phyloP scores from a whole-genome alignment of 768 basidiomycete genomes.

The Myochromella boudieri region DNA sequence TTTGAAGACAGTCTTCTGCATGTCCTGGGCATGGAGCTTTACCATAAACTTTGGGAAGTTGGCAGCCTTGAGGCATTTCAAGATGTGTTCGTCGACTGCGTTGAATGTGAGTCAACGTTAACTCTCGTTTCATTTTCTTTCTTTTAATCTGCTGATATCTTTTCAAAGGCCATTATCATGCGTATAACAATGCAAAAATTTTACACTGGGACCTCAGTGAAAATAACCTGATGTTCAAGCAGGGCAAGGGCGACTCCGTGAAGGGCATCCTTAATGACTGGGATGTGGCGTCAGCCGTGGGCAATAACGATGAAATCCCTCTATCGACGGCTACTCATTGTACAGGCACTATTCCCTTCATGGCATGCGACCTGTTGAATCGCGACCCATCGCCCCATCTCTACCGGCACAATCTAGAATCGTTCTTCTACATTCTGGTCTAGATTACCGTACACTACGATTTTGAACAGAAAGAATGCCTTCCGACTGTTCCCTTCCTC shows the following conservation, averaged over 20 bases:
- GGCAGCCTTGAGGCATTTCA: conserved; percentile 24
- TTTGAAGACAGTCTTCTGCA: conserved; percentile 2
- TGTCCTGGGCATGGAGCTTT: conserved; percentile 14
- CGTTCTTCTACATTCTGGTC: conserved; percentile 26
- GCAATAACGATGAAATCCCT: conserved; percentile 3
- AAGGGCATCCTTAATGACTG: conserved; percentile 28
- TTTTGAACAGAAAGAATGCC: conserved; percentile 6
- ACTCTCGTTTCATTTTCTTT: neutral
- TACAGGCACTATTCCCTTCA: conserved; percentile 29
- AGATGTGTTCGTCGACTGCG: conserved; percentile 25
- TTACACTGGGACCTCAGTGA: conserved; percentile 32
- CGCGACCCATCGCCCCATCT: conserved; percentile 10
- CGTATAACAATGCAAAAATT: conserved; percentile 18
- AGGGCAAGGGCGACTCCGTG: neutral
- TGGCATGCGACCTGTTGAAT: conserved; percentile 26
- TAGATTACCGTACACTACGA: conserved; percentile 22
- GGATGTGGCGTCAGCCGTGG: conserved; percentile 21
- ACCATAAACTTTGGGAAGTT: too few relatives aligned
- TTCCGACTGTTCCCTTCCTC: neutral
- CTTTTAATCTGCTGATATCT: neutral
- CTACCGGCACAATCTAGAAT: conserved; percentile 23
- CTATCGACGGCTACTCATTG: conserved; percentile 18
- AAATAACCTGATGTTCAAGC: conserved; percentile 27
- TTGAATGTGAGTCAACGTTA: conserved; percentile 26
- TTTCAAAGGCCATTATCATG: conserved; percentile 25